phyloP scores from a whole-genome alignment of 1,139 yeast genomes.

The Maudiozyma humilis region DNA sequence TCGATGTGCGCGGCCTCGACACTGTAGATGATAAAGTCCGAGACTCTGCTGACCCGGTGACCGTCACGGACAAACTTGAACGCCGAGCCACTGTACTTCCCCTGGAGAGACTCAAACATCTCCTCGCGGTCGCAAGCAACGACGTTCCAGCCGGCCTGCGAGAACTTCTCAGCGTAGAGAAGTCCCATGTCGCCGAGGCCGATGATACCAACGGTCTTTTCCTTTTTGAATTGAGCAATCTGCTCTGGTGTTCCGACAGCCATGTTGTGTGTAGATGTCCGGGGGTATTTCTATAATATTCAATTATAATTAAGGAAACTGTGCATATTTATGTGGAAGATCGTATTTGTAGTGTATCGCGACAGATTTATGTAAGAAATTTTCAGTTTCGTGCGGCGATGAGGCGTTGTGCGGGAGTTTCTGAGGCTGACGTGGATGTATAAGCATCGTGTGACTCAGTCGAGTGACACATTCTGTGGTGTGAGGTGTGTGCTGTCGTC shows the following conservation, averaged over 20 bases:
- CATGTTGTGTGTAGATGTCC: background rate
- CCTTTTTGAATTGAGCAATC: slow-evolving; percentile 30
- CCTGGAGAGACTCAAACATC: slow-evolving; percentile 40
- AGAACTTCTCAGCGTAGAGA: slow-evolving; percentile 69
- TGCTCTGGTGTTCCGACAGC: slow-evolving; percentile 8
- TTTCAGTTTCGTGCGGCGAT: too few relatives aligned
- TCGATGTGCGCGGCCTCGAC: slow-evolving; percentile 83
- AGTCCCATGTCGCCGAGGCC: slow-evolving; percentile 97
- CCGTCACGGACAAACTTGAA: slow-evolving; percentile 65
- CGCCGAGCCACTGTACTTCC: slow-evolving; percentile 37
- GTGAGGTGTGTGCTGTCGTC: too few relatives aligned
- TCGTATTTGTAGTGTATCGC: too few relatives aligned
- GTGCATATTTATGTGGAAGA: background rate
- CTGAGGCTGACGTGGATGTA: too few relatives aligned
- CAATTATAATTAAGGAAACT: background rate
- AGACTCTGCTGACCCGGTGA: slow-evolving; percentile 65
- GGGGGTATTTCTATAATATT: slow-evolving; percentile 6
- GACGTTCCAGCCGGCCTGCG: slow-evolving; percentile 82
- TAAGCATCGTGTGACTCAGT: too few relatives aligned
- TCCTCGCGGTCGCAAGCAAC: slow-evolving; percentile 87
- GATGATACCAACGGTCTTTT: slow-evolving; percentile 72
- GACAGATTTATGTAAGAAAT: too few relatives aligned
- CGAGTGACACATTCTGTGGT: too few relatives aligned
- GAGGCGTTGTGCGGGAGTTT: too few relatives aligned
- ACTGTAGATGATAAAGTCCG: slow-evolving; percentile 79